A percentile compares a stretch with the other conserved stretches of the same genome.
These are phyloP conservation scores for Carex littledalei DNA, from an alignment of 176 grass and related monocot genomes.

Conservation along the genomic window DNA sequence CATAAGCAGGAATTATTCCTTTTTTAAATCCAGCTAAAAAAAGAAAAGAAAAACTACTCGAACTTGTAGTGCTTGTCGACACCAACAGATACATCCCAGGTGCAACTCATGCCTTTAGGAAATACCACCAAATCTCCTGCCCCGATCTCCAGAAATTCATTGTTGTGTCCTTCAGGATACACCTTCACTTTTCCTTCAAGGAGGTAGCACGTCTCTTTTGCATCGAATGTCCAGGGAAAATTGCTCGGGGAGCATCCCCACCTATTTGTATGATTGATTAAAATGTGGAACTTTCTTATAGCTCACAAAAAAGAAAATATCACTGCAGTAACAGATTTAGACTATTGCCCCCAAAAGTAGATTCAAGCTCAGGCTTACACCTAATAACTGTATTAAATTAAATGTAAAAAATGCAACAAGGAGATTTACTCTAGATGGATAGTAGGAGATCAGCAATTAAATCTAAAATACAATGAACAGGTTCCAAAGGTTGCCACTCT, in stretches of 20 bases:
- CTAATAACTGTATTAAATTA: not conserved
- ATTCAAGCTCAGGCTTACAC: not conserved
- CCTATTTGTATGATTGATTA: conserved; percentile 19
- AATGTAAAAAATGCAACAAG: not conserved
- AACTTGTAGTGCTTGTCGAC: conserved; percentile 96
- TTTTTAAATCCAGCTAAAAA: not conserved
- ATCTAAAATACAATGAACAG: not conserved
- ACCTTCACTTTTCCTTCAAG: conserved; percentile 97
- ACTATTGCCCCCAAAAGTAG: no score
- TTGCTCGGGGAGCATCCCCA: conserved; percentile 87
- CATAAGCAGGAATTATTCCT: not conserved
- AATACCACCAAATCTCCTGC: conserved; percentile 91
- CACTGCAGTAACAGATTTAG: not conserved
- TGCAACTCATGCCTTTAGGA: conserved; percentile 91
- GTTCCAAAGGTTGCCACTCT: not conserved
- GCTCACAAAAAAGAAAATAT: not conserved
- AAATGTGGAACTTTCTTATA: not conserved
- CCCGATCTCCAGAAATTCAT: conserved; percentile 78
- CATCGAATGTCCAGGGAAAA: conserved; percentile 83
- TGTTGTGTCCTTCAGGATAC: conserved; percentile 72
- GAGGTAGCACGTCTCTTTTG: conserved; percentile 95
- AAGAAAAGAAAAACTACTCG: conserved; percentile 35
- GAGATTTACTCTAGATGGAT: not conserved
- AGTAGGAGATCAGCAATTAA: not conserved
- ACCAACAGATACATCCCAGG: conserved; percentile 83